Base-by-base conservation (phyloP, 768 basidiomycete genomes). In the Thelephora ganbajun region DNA sequence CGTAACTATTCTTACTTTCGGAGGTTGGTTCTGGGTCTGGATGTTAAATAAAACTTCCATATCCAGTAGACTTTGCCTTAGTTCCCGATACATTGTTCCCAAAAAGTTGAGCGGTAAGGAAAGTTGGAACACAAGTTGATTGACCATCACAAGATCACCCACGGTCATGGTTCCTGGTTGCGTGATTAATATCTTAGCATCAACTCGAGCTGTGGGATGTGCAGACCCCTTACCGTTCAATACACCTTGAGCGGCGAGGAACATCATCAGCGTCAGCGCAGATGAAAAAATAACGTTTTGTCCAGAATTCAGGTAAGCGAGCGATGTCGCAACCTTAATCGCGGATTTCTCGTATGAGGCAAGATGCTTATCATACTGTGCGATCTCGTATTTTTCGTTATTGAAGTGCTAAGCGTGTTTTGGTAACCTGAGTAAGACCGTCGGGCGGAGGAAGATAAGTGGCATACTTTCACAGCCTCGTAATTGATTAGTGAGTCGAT, bases 121-220 rank as follows among this genome's bases (percentile, higher is more conserved):
- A 0, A 99, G 69, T 59, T 99, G 96, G 70, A 99, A 99, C 33
- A 98, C 91, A 20, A 99, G 74, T 59, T 97, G 94, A 63, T 99
- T 99, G 56, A 96, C 85, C 94, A 99, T 98, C 55, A 99, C 96
- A 12, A 99, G 76, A 58, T 99, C 96, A 6, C 96, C 96, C 19
- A 99, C 77, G 3, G 93, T 96, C 94, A 99, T 98, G 0, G 88
- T 90, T 6, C 92, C 93, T 93, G 52, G 22, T 5, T 4, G 14
- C 9, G 14, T 41, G 7, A 41, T 22, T 14, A 16, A 41, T 18
- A 3, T 41, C 14, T 14, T 14, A 41, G 11, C 26, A 36, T 2
- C 51, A 39, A 33, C 11, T 46, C 57, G 5, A 52, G 50, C 42
- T 30, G 37, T 16, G 13, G n/a, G 33, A 18, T 6, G 33, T 18